Evolutionary conservation across 192 early-diverging fungal genomes (phyloP).

Genomic region (Linnemannia zychae): DNA sequence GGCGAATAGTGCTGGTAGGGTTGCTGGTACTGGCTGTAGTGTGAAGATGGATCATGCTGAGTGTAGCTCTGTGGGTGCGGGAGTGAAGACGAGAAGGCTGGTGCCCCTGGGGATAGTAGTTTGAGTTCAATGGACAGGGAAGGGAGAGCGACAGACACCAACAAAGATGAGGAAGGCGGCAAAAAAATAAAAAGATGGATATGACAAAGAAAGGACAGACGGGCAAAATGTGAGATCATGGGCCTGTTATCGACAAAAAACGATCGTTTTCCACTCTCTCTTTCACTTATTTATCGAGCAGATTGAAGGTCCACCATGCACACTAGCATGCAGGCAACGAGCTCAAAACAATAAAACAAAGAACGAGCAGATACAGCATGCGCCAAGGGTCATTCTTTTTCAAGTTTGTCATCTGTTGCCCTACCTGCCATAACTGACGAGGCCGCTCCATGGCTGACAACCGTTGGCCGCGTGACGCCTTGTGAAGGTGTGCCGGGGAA

Average conservation of each 20-base stretch:
- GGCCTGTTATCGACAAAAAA: not conserved
- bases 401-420: not conserved
- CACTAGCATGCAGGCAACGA: not conserved
- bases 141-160: not conserved
- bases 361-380: not conserved
- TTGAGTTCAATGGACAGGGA: not conserved
- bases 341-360: not conserved
- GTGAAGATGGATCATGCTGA: constrained; percentile 42
- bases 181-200: constrained; percentile 3
- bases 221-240: constrained; percentile 8
- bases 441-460: constrained; percentile 1
- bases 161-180: constrained; percentile 3
- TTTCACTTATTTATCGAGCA: not conserved
- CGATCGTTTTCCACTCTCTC: not conserved
- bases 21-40: constrained; percentile 31
- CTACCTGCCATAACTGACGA: constrained; percentile 20
- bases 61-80: constrained; percentile 32
- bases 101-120: not conserved
- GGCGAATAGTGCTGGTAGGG: constrained; percentile 33
- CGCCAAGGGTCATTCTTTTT: not conserved
- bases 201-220: not conserved
- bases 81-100: constrained; percentile 24
- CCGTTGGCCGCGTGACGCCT: constrained; percentile 15
- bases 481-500: constrained; percentile 30
- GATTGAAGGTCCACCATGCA: constrained; percentile 5